Percentiles rank a stretch among this genome's conserved stretches.
Evolutionary conservation across 768 basidiomycete genomes (phyloP).

Genomic region (Pholiota microspora): DNA sequence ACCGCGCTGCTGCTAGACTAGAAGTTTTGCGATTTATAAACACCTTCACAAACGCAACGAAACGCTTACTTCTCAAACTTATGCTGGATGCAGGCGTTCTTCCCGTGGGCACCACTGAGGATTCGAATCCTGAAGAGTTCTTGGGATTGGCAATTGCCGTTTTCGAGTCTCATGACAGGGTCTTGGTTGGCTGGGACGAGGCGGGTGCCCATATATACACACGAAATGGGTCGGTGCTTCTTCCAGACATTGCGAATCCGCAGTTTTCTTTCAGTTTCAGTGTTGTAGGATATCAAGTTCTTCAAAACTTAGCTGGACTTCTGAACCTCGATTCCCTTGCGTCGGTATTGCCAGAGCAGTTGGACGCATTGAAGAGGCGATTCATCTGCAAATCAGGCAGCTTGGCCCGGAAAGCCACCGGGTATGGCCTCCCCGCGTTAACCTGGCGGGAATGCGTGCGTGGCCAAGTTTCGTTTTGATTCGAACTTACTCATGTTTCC

Average conservation of each 20-base stretch:
- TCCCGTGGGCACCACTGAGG: neutral
- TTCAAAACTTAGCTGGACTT: neutral
- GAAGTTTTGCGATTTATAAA: neutral
- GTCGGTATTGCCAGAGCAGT: conserved; percentile 6
- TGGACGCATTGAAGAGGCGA: neutral
- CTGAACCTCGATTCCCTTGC: neutral
- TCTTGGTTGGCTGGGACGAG: neutral
- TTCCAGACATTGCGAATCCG: neutral
- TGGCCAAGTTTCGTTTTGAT: too few relatives aligned
- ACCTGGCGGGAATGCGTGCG: conserved; percentile 4
- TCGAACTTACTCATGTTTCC: too few relatives aligned
- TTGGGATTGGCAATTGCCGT: neutral
- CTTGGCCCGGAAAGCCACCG: neutral
- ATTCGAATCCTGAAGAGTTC: neutral
- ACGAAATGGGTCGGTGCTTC: too few relatives aligned
- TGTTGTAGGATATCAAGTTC: neutral
- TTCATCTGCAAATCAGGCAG: neutral
- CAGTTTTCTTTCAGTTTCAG: neutral
- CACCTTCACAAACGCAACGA: neutral
- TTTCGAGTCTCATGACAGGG: neutral
- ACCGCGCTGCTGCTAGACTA: neutral
- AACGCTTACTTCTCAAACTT: neutral
- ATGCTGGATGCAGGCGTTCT: neutral
- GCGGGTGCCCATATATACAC: neutral
- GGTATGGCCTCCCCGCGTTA: neutral